Conservation (phyloP, 129 eudicot genomes). For the Scalesia atractyloides region DNA sequence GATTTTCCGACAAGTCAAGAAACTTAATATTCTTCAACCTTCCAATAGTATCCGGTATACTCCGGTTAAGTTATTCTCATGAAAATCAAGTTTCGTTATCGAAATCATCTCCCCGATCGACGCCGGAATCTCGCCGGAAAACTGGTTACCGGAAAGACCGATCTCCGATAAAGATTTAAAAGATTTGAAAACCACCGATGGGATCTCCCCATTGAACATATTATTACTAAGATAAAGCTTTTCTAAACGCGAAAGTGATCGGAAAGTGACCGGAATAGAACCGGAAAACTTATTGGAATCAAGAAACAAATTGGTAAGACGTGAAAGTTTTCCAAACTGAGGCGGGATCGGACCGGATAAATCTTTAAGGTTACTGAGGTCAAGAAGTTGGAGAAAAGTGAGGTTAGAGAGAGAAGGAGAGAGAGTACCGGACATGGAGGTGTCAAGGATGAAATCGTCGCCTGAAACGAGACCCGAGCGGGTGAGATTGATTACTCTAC, state of each 20-base stretch:
- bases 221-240: conserved; percentile 59
- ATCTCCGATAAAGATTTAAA: conserved; percentile 43
- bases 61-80: conserved; percentile 57
- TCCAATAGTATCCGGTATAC: conserved; percentile 59
- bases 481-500: conserved; percentile 66
- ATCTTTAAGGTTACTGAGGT: conserved; percentile 68
- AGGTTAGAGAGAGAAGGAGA: conserved; percentile 82
- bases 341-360: conserved; percentile 66
- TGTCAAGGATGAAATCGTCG: conserved; percentile 57
- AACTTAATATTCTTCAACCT: conserved; percentile 41
- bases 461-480: conserved; percentile 61
- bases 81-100: conserved; percentile 59
- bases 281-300: conserved; percentile 63
- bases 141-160: conserved; percentile 61
- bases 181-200: conserved; percentile 34
- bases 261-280: conserved; percentile 49
- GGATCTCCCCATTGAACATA: conserved; percentile 47
- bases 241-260: conserved; percentile 42
- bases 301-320: conserved; percentile 56
- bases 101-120: conserved; percentile 51
- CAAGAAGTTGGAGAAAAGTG: conserved; percentile 63
- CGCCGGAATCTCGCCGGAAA: conserved; percentile 62
- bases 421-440: conserved; percentile 71
- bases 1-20: conserved; percentile 66
- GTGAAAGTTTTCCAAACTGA: conserved; percentile 62